Percentiles rank a stretch among this genome's conserved stretches.
phyloP scores from a whole-genome alignment of 106 monocot species.

The Allium fistulosum region DNA sequence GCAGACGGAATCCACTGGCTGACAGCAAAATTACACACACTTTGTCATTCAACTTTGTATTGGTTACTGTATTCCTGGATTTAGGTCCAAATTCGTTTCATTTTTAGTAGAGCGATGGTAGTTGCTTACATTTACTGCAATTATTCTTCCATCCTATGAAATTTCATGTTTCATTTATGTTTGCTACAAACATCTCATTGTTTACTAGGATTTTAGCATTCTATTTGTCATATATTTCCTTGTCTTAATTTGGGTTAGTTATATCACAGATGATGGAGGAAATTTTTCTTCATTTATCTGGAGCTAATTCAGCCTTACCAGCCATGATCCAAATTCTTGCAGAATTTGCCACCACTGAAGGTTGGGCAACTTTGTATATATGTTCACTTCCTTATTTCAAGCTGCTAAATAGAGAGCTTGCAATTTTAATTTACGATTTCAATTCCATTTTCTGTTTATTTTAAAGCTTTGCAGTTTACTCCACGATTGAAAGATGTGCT shows the following conservation, averaged over 20 bases:
- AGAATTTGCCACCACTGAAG: constrained; percentile 87
- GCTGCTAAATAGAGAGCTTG: too few species aligned
- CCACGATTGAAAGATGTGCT: constrained; percentile 82
- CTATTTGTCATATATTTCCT: not conserved
- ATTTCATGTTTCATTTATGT: not conserved
- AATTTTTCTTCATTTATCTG: constrained; percentile 85
- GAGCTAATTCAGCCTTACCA: constrained; percentile 69
- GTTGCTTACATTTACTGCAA: too few species aligned
- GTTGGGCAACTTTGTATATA: constrained; percentile 23
- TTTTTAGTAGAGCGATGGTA: too few species aligned
- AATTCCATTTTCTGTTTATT: constrained; percentile 6
- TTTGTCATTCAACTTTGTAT: too few species aligned
- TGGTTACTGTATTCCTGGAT: too few species aligned
- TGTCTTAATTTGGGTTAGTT: too few species aligned
- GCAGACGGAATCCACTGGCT: too few species aligned
- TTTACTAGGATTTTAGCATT: not conserved
- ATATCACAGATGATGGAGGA: constrained; percentile 86
- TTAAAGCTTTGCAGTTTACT: constrained; percentile 83
- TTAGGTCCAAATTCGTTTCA: too few species aligned
- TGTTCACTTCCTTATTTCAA: not conserved
- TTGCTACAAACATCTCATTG: not conserved
- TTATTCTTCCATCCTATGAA: too few species aligned
- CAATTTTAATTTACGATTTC: not conserved
- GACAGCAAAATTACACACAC: too few species aligned
- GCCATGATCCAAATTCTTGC: constrained; percentile 95